phyloP scores from a whole-genome alignment of 345 rosid species.

The Mercurialis annua region DNA sequence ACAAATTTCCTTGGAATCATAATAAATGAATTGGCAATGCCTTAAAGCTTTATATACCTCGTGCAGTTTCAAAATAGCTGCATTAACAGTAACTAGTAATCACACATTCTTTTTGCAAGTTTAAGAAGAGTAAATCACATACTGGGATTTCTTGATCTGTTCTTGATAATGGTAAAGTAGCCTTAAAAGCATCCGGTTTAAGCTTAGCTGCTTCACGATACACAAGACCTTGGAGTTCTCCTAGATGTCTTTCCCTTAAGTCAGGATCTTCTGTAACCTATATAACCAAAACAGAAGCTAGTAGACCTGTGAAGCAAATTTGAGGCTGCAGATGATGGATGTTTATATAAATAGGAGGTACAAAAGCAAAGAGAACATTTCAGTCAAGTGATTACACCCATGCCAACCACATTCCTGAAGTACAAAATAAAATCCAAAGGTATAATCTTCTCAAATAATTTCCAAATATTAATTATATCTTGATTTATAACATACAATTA shows the following conservation, averaged over 20 bases:
- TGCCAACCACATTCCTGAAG: background rate
- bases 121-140: background rate
- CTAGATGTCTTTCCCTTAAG: conserved; percentile 21
- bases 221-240: conserved; percentile 18
- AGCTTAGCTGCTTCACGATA: conserved; percentile 9
- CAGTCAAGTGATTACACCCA: background rate
- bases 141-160: conserved; percentile 11
- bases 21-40: no score
- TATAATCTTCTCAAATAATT: no score
- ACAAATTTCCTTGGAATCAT: no score
- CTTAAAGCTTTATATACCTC: background rate
- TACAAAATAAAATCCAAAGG: no score
- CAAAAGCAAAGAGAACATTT: background rate
- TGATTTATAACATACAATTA: no score
- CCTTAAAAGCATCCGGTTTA: conserved; percentile 14
- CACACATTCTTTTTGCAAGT: background rate
- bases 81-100: background rate
- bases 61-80: background rate
- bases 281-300: background rate
- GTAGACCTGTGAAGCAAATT: background rate
- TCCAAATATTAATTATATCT: no score
- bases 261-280: conserved; percentile 23
- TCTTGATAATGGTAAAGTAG: background rate
- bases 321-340: background rate
- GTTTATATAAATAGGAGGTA: background rate